phyloP scores from a whole-genome alignment of 1,284 basidiomycete species.

The Prillingera fragicola region DNA sequence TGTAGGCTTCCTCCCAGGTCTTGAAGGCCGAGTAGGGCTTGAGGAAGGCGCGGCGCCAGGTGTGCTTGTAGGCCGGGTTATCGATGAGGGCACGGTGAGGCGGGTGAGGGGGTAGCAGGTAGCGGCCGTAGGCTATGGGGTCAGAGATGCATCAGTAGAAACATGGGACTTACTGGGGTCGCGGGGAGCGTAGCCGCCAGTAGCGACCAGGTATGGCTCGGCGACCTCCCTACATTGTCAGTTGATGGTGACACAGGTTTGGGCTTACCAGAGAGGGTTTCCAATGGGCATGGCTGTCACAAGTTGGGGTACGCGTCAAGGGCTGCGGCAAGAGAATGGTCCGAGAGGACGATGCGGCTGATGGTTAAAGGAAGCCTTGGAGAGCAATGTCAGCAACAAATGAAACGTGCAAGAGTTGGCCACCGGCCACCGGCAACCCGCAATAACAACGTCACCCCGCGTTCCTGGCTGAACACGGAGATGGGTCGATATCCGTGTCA shows the following conservation, averaged over 20 bases:
- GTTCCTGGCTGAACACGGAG: no score
- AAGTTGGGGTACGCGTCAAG: background rate
- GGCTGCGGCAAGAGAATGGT: background rate
- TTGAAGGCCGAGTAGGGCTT: slow-evolving; percentile 26
- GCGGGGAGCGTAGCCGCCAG: slow-evolving; percentile 31
- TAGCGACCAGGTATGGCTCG: slow-evolving; percentile 37
- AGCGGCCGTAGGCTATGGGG: slow-evolving; percentile 43
- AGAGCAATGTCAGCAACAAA: background rate
- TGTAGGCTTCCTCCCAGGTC: slow-evolving; percentile 31
- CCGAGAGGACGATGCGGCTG: slow-evolving; percentile 13
- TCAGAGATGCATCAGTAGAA: background rate
- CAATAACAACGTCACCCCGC: no score
- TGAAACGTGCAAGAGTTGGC: no score
- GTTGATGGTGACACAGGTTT: background rate
- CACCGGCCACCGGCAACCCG: no score
- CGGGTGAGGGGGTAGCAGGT: slow-evolving; percentile 33
- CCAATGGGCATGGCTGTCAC: slow-evolving; percentile 22
- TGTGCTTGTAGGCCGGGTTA: slow-evolving; percentile 31
- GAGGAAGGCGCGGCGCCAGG: slow-evolving; percentile 43
- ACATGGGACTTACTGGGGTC: slow-evolving; percentile 39
- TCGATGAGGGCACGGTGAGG: slow-evolving; percentile 35
- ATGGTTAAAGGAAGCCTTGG: background rate
- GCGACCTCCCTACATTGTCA: slow-evolving; percentile 36
- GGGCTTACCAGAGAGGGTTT: slow-evolving; percentile 23
- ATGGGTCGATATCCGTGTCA: no score